Conservation (phyloP, 352 stramenopile genomes). For the Globisporangium canariense region DNA sequence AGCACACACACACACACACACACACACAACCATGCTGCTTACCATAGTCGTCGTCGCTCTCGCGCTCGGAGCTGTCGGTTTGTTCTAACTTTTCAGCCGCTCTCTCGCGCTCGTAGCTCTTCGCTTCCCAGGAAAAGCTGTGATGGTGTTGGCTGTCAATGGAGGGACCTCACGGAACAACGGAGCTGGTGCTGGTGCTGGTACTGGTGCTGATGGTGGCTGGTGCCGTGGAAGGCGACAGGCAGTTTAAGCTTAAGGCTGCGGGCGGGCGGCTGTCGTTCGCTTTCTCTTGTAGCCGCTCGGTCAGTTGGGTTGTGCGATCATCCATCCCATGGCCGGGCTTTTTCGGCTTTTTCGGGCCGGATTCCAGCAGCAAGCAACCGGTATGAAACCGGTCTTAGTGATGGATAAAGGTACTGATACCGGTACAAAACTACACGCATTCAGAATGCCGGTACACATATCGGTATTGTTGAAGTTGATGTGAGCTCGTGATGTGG, state of each 20-base stretch:
- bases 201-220: neutral
- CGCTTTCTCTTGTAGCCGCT: neutral
- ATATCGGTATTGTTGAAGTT: constrained; percentile 3
- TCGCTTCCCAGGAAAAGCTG: neutral
- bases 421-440: neutral
- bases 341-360: neutral
- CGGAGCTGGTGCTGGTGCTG: neutral
- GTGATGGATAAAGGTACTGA: neutral
- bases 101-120: neutral
- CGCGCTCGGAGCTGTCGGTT: neutral
- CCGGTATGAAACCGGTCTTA: neutral
- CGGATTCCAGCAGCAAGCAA: neutral
- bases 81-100: neutral
- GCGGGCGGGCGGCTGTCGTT: neutral
- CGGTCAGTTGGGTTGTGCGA: neutral
- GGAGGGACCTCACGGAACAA: neutral
- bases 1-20: neutral
- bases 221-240: neutral
- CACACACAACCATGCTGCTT: neutral
- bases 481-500: neutral
- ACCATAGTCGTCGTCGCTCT: constrained; percentile 1
- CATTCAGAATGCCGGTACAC: neutral
- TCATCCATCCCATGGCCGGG: neutral
- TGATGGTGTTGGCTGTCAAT: neutral
- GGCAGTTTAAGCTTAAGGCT: neutral